A percentile compares a stretch with the other conserved stretches of the same genome.
Evolutionary conservation across 2,329 filamentous ascomycete species (phyloP).

Genomic region (Pseudocercospora cruenta): DNA sequence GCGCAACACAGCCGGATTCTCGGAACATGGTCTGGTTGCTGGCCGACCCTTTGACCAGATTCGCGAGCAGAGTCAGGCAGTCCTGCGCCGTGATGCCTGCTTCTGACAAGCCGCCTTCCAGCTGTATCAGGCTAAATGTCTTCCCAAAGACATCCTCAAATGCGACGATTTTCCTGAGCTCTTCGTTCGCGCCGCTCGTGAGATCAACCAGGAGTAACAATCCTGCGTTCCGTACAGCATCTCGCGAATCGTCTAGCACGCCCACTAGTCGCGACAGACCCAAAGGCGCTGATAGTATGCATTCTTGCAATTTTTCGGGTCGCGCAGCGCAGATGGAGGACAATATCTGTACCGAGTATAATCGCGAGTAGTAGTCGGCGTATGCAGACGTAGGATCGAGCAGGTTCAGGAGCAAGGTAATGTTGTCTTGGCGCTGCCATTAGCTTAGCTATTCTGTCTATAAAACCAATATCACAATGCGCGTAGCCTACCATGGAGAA

Average conservation of each 20-base stretch:
- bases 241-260: conserved; percentile 79
- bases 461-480: not conserved
- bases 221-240: conserved; percentile 84
- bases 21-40: conserved; percentile 94
- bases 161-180: conserved; percentile 92
- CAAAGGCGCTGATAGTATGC: conserved; percentile 83
- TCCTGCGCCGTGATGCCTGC: conserved; percentile 90
- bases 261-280: conserved; percentile 86
- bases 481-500: conserved; percentile 77
- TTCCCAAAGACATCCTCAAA: conserved; percentile 93
- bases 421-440: conserved; percentile 85
- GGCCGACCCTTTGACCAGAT: conserved; percentile 81
- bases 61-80: conserved; percentile 86
- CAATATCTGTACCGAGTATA: conserved; percentile 89
- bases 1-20: conserved; percentile 80
- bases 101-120: conserved; percentile 78
- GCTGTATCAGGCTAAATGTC: conserved; percentile 77
- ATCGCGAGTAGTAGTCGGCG: conserved; percentile 61
- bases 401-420: conserved; percentile 85
- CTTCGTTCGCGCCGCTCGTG: conserved; percentile 75
- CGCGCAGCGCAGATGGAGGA: conserved; percentile 82
- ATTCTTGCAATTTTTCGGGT: conserved; percentile 91
- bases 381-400: conserved; percentile 88
- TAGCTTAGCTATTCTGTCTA: conserved; percentile 51
- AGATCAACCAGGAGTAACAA: conserved; percentile 85